Percentiles rank a stretch among this genome's conserved stretches.
These are phyloP conservation scores for Melampsora abietis-canadensis DNA, from an alignment of 1,284 basidiomycete genomes.

Conservation along the genomic window DNA sequence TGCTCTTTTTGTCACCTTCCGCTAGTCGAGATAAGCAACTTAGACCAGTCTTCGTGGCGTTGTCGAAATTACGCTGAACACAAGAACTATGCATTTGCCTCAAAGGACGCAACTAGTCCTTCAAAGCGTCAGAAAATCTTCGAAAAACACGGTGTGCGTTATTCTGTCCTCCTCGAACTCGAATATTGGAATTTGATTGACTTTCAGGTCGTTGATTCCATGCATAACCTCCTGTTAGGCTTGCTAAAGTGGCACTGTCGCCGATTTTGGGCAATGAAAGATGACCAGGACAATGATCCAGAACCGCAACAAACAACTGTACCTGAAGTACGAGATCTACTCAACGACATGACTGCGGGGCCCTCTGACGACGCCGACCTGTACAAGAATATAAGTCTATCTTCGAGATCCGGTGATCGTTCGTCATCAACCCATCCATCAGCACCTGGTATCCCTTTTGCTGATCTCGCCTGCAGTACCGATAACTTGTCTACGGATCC, in stretches of 20 bases:
- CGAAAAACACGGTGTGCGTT: conserved; percentile 18
- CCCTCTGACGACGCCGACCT: background rate
- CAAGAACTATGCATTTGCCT: too few species aligned
- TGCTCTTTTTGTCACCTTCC: conserved; percentile 40
- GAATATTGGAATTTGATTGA: conserved; percentile 31
- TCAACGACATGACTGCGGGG: background rate
- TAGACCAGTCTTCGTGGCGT: conserved; percentile 3
- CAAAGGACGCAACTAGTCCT: too few species aligned
- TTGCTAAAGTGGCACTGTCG: conserved; percentile 26
- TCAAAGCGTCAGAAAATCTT: too few species aligned
- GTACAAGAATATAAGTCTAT: too few species aligned
- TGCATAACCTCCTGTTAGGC: conserved; percentile 29
- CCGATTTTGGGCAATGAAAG: conserved; percentile 25
- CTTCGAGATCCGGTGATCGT: background rate
- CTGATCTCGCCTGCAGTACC: conserved; percentile 1
- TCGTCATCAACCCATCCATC: background rate
- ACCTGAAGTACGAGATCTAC: background rate
- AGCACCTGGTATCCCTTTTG: background rate
- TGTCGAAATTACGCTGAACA: background rate
- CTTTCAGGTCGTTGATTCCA: conserved; percentile 36
- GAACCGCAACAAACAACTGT: background rate
- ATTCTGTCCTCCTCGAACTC: conserved; percentile 27
- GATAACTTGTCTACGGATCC: conserved; percentile 2
- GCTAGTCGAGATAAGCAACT: conserved; percentile 4
- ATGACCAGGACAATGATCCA: background rate